Conservation (phyloP, 306 rosid species). For the Lathyrus tuberosus region DNA sequence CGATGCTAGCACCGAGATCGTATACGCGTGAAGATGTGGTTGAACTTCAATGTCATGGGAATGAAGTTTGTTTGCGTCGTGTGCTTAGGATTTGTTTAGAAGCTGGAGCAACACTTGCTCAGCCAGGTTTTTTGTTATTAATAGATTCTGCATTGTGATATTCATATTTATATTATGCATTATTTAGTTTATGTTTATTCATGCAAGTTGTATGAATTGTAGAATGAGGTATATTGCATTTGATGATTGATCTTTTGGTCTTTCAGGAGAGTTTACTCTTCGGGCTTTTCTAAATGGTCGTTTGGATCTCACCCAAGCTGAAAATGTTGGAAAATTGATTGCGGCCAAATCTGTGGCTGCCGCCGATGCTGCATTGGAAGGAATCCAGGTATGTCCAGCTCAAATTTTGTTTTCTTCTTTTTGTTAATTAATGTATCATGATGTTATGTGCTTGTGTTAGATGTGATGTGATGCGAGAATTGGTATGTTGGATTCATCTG, state of each 20-base stretch:
- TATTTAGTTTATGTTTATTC: not conserved
- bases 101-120: conserved; percentile 93
- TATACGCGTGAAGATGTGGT: conserved; percentile 95
- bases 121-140: conserved; percentile 56
- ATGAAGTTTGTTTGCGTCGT: conserved; percentile 87
- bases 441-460: not conserved
- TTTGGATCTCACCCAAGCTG: conserved; percentile 91
- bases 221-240: not conserved
- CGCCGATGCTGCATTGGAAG: conserved; percentile 89
- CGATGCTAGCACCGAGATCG: conserved; percentile 95
- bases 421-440: not conserved
- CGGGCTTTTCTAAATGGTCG: conserved; percentile 97
- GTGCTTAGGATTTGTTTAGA: conserved; percentile 85
- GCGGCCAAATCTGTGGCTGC: conserved; percentile 82
- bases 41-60: conserved; percentile 96
- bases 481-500: conserved; percentile 2
- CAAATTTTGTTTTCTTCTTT: conserved; percentile 9
- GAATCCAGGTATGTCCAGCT: conserved; percentile 73
- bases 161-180: not conserved
- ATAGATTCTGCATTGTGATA: not conserved
- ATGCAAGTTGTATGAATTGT: not conserved
- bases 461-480: conserved; percentile 11
- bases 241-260: conserved; percentile 23
- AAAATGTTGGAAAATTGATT: conserved; percentile 70
- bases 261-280: conserved; percentile 89